phyloP scores from a whole-genome alignment of 164 flowering plant genomes.

The Piper betle region DNA sequence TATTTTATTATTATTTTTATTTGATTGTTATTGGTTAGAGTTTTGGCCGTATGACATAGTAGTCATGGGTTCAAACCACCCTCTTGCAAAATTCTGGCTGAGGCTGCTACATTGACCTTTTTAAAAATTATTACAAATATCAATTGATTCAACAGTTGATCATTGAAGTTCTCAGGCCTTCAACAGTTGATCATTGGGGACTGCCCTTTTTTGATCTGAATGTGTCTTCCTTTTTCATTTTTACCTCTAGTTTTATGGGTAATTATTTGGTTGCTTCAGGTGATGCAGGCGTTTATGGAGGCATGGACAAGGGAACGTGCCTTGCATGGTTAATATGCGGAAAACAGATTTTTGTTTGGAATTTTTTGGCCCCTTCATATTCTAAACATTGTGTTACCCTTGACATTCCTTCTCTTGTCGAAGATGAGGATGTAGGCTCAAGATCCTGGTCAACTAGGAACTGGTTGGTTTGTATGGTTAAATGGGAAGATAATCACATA shows the following conservation, averaged over 20 bases:
- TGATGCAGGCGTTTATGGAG: conserved; percentile 51
- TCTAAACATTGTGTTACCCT: conserved; percentile 48
- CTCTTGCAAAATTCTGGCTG: too few relatives aligned
- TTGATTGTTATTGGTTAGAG: background rate
- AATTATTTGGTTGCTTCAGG: conserved; percentile 19
- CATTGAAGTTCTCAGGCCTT: too few relatives aligned
- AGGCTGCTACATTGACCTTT: too few relatives aligned
- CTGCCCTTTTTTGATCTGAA: too few relatives aligned
- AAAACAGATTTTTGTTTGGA: conserved; percentile 61
- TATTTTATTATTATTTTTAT: background rate
- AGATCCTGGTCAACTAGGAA: conserved; percentile 13
- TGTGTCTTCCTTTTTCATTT: background rate
- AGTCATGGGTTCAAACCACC: too few relatives aligned
- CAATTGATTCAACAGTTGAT: too few relatives aligned
- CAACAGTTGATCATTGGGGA: too few relatives aligned
- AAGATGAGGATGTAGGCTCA: conserved; percentile 20
- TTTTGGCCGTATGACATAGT: background rate
- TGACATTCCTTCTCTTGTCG: conserved; percentile 31
- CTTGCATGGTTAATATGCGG: conserved; percentile 77
- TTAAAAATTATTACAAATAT: too few relatives aligned
- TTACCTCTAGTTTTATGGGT: background rate
- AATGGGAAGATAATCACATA: conserved; percentile 30
- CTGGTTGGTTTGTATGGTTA: conserved; percentile 56
- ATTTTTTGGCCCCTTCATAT: conserved; percentile 44
- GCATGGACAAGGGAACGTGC: conserved; percentile 63